Percentiles rank a stretch among this genome's conserved stretches.
phyloP scores from a whole-genome alignment of 23 red algal species.

The Gracilaria caudata region DNA sequence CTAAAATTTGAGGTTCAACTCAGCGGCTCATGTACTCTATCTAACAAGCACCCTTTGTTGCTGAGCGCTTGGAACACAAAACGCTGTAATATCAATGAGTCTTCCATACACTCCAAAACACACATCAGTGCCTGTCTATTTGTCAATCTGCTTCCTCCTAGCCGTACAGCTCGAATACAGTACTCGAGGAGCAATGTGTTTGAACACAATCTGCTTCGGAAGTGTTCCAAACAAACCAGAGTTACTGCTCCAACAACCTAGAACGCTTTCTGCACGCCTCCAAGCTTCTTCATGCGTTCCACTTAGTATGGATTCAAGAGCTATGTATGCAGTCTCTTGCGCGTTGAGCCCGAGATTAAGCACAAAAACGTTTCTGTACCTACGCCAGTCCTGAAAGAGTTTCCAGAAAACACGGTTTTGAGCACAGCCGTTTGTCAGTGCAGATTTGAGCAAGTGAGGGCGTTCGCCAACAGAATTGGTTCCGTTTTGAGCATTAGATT shows the following conservation, averaged over 20 bases:
- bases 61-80: no score
- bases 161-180: not conserved
- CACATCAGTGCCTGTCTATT: no score
- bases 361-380: constrained; percentile 21
- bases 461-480: not conserved
- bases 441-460: not conserved
- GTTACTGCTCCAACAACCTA: not conserved
- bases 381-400: constrained; percentile 34
- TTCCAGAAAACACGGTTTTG: constrained; percentile 27
- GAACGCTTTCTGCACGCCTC: constrained; percentile 16
- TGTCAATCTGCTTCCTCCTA: no score
- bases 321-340: not conserved
- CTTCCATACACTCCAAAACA: no score
- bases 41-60: no score
- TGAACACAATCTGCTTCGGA: constrained; percentile 36
- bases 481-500: not conserved
- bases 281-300: constrained; percentile 10
- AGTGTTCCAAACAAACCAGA: constrained; percentile 14
- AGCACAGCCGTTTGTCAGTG: not conserved
- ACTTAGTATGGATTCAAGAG: constrained; percentile 1
- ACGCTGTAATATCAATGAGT: no score
- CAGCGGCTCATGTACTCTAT: no score
- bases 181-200: constrained; percentile 9
- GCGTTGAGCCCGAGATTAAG: not conserved
- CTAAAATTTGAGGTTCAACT: no score